Percentiles rank a stretch among this genome's conserved stretches.
Conservation (phyloP, 371 early-diverging fungal genomes). For the Saksenaea oblongispora region DNA sequence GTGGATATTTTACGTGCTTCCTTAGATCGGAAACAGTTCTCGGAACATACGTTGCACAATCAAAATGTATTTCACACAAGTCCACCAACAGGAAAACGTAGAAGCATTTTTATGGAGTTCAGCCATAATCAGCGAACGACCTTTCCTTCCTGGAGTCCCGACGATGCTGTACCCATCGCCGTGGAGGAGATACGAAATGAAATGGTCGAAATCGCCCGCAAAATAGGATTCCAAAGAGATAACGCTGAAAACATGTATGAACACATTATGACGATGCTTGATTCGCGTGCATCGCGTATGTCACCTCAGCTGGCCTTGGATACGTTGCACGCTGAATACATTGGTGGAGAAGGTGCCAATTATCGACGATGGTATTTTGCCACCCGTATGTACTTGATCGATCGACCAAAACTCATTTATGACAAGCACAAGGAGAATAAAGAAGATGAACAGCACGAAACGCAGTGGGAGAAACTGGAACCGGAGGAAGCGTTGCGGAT, state of each 20-base stretch:
- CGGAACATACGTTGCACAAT: neutral
- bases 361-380: conserved; percentile 86
- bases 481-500: conserved; percentile 22
- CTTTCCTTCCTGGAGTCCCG: conserved; percentile 73
- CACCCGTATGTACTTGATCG: conserved; percentile 72
- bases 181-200: conserved; percentile 55
- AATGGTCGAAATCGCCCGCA: conserved; percentile 31
- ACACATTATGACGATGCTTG: conserved; percentile 77
- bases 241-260: conserved; percentile 79
- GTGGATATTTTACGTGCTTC: conserved; percentile 49
- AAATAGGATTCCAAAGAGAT: conserved; percentile 82
- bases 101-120: neutral
- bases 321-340: conserved; percentile 83
- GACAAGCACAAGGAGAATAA: conserved; percentile 27
- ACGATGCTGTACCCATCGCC: conserved; percentile 64
- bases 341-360: conserved; percentile 83
- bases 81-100: neutral
- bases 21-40: neutral
- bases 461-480: neutral
- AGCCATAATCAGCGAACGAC: neutral
- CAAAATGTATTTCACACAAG: neutral
- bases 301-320: conserved; percentile 67
- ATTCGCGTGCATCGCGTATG: conserved; percentile 84
- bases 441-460: conserved; percentile 9
- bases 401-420: conserved; percentile 34